Conservation (phyloP, 2,329 filamentous ascomycete genomes). For the Cladosporium sp. region DNA sequence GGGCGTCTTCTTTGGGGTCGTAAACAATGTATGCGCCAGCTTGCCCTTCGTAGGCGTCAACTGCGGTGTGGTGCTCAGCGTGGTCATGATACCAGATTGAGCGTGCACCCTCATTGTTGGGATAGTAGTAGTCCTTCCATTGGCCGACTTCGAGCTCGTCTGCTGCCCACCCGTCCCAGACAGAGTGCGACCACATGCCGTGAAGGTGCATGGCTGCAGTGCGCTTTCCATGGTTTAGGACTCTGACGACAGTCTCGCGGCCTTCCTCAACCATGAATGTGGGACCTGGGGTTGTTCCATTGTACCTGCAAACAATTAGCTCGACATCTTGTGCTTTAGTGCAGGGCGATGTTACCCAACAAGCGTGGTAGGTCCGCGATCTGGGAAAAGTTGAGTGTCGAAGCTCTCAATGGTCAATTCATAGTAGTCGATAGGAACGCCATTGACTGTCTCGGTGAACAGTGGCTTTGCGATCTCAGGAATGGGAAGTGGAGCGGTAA, state of each 20-base stretch:
- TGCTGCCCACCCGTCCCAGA: slow-evolving; percentile 51
- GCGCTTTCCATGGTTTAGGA: slow-evolving; percentile 46
- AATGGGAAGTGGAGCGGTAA: slow-evolving; percentile 20
- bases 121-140: slow-evolving; percentile 59
- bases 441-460: slow-evolving; percentile 34
- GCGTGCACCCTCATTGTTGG: slow-evolving; percentile 51
- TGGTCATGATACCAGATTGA: slow-evolving; percentile 57
- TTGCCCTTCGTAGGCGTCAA: slow-evolving; percentile 55
- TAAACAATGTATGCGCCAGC: slow-evolving; percentile 53
- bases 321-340: too few species aligned
- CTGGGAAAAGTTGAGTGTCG: slow-evolving; percentile 41
- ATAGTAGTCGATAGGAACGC: slow-evolving; percentile 39
- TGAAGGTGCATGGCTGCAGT: slow-evolving; percentile 52
- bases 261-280: slow-evolving; percentile 49
- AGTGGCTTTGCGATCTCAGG: slow-evolving; percentile 21
- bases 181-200: slow-evolving; percentile 44
- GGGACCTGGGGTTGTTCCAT: slow-evolving; percentile 53
- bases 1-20: slow-evolving; percentile 46
- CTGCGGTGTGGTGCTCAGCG: slow-evolving; percentile 42
- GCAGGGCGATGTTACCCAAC: slow-evolving; percentile 35
- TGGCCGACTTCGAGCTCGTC: slow-evolving; percentile 50
- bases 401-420: slow-evolving; percentile 41
- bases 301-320: slow-evolving; percentile 1
- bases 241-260: slow-evolving; percentile 51
- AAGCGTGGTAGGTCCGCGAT: slow-evolving; percentile 36